Conservation (phyloP, 495 filamentous ascomycete species). For the Echria macrotheca region DNA sequence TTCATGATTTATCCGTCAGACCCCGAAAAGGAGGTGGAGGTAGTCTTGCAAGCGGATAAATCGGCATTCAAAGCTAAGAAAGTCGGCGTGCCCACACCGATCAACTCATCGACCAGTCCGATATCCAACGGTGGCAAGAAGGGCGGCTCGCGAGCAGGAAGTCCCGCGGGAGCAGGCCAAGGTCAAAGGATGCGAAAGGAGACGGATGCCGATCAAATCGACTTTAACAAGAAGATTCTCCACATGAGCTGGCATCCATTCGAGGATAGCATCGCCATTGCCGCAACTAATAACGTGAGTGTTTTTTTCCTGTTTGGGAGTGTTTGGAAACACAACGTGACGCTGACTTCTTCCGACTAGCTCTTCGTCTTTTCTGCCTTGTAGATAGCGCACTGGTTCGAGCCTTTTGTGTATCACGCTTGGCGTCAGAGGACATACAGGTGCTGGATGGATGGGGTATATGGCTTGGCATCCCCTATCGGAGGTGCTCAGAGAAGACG, state of each 20-base stretch:
- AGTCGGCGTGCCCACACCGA: conserved; percentile 94
- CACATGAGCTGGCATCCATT: conserved; percentile 99
- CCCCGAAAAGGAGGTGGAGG: conserved; percentile 90
- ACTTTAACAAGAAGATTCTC: conserved; percentile 99
- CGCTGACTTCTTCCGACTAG: conserved; percentile 40
- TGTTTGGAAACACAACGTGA: background rate
- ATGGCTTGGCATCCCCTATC: too few species aligned
- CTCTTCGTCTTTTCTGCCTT: conserved; percentile 99
- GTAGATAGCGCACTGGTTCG: conserved; percentile 48
- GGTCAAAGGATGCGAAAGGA: conserved; percentile 97
- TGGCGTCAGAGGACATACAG: background rate
- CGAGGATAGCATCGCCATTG: conserved; percentile 99
- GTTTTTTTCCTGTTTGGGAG: background rate
- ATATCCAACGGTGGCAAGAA: conserved; percentile 74
- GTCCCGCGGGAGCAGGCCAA: conserved; percentile 76
- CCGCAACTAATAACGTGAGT: conserved; percentile 97
- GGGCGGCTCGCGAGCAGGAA: conserved; percentile 76
- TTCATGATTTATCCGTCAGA: conserved; percentile 99
- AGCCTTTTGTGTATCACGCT: background rate
- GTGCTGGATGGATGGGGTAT: too few species aligned
- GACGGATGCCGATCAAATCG: conserved; percentile 98
- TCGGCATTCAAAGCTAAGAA: conserved; percentile 99
- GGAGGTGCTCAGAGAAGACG: too few species aligned
- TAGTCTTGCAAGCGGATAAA: conserved; percentile 96
- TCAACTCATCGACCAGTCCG: conserved; percentile 71